Evolutionary conservation across 169 alveolate genomes (phyloP).

Genomic region (Plasmodium chabaudi): DNA sequence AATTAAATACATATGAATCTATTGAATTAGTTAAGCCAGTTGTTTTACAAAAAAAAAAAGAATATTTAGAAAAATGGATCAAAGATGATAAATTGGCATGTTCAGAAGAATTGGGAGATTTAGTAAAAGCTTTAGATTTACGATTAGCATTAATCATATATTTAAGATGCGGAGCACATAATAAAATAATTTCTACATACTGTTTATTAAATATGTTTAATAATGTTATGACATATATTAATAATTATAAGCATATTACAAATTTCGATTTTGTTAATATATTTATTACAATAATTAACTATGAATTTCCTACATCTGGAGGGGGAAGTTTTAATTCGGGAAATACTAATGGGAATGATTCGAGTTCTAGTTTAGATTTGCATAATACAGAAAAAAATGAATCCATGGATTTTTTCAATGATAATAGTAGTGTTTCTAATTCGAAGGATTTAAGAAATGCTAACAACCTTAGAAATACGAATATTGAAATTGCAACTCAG

Average conservation of each 20-base stretch:
- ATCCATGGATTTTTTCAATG: slow-evolving; percentile 69
- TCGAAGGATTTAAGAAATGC: slow-evolving; percentile 4
- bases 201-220: slow-evolving; percentile 94
- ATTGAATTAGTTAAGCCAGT: slow-evolving; percentile 97
- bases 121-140: slow-evolving; percentile 92
- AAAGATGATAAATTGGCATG: slow-evolving; percentile 97
- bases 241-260: slow-evolving; percentile 75
- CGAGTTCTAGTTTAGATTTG: slow-evolving; percentile 76
- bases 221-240: slow-evolving; percentile 95
- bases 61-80: slow-evolving; percentile 96
- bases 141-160: slow-evolving; percentile 95
- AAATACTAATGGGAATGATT: slow-evolving; percentile 68
- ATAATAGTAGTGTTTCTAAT: slow-evolving; percentile 22
- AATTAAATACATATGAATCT: slow-evolving; percentile 96
- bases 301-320: slow-evolving; percentile 79
- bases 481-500: slow-evolving; percentile 46
- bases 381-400: slow-evolving; percentile 76
- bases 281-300: slow-evolving; percentile 76
- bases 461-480: slow-evolving; percentile 17
- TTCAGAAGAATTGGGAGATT: slow-evolving; percentile 98
- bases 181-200: slow-evolving; percentile 90
- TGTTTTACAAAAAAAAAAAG: slow-evolving; percentile 93
- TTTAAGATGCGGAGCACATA: slow-evolving; percentile 78
- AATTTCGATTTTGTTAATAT: slow-evolving; percentile 83
- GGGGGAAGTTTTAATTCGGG: no score